phyloP scores from a whole-genome alignment of 208 protist species.

The Wallacemonas sp. region DNA sequence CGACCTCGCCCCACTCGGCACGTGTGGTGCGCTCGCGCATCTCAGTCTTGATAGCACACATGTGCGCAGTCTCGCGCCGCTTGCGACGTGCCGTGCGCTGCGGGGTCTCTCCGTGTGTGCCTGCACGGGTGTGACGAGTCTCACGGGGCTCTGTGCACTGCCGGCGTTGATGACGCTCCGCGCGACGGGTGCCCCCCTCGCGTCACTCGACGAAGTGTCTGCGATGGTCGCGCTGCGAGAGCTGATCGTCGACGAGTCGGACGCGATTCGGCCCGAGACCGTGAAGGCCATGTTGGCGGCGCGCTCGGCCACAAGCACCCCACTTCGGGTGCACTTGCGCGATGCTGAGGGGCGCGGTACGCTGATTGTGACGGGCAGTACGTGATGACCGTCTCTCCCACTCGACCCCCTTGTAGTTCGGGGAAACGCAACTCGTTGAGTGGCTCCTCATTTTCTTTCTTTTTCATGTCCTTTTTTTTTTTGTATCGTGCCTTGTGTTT shows the following conservation, averaged over 20 bases:
- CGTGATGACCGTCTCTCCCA: too few relatives aligned
- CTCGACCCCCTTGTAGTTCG: too few relatives aligned
- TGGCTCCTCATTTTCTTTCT: constrained; percentile 19
- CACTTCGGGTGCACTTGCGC: neutral
- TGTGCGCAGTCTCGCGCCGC: neutral
- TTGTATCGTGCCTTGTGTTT: constrained; percentile 13
- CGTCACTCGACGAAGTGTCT: neutral
- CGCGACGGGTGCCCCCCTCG: neutral
- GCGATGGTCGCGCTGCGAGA: neutral
- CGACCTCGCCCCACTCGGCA: neutral
- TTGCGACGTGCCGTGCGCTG: neutral
- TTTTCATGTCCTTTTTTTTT: constrained; percentile 3
- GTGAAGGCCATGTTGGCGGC: neutral
- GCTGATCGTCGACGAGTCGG: neutral
- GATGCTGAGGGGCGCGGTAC: too few relatives aligned
- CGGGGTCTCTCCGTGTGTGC: neutral
- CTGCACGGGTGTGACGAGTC: neutral
- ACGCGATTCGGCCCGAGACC: neutral
- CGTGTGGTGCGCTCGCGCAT: neutral
- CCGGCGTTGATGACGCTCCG: neutral
- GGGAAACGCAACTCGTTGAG: too few relatives aligned
- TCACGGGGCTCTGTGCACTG: neutral
- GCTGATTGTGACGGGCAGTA: too few relatives aligned
- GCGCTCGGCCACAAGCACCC: neutral
- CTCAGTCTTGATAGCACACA: neutral